Evolutionary conservation across 1,284 basidiomycete genomes (phyloP).

Genomic region (Tranzscheliella williamsii): DNA sequence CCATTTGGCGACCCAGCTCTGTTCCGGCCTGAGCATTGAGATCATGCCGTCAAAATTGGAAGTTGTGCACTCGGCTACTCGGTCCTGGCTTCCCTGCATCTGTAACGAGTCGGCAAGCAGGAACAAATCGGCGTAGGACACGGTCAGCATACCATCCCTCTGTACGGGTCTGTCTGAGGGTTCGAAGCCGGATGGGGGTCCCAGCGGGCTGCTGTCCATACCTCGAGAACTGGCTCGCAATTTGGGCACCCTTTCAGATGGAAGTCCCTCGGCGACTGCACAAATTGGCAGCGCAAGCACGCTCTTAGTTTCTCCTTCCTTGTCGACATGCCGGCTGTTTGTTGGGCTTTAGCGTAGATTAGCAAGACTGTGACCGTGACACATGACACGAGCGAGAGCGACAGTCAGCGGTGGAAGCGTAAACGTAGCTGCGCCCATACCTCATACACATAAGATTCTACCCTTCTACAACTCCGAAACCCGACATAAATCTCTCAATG

Average conservation of each 20-base stretch:
- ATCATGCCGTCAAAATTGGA: conserved; percentile 91
- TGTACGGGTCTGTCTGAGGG: too few relatives aligned
- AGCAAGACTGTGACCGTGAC: too few relatives aligned
- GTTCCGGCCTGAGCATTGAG: conserved; percentile 81
- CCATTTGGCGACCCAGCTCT: conserved; percentile 82
- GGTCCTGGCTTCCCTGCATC: conserved; percentile 86
- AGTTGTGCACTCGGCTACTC: conserved; percentile 86
- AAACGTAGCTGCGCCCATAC: too few relatives aligned
- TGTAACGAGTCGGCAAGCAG: conserved; percentile 61
- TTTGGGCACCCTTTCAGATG: conserved; percentile 87
- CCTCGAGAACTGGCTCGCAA: conserved; percentile 92
- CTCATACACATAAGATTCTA: too few relatives aligned
- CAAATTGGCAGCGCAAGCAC: conserved; percentile 87
- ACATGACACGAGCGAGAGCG: too few relatives aligned
- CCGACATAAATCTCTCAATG: too few relatives aligned
- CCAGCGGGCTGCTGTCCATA: too few relatives aligned
- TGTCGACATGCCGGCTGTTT: conserved; percentile 39
- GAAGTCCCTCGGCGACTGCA: conserved; percentile 84
- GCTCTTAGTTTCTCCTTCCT: conserved; percentile 71
- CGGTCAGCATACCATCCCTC: too few relatives aligned
- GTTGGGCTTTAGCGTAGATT: too few relatives aligned
- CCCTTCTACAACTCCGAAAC: too few relatives aligned
- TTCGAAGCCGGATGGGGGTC: too few relatives aligned
- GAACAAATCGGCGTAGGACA: not conserved
- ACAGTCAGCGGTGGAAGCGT: too few relatives aligned